Evolutionary conservation across 2,329 filamentous ascomycete species (phyloP).

Genomic region (Diaporthe humulicola): DNA sequence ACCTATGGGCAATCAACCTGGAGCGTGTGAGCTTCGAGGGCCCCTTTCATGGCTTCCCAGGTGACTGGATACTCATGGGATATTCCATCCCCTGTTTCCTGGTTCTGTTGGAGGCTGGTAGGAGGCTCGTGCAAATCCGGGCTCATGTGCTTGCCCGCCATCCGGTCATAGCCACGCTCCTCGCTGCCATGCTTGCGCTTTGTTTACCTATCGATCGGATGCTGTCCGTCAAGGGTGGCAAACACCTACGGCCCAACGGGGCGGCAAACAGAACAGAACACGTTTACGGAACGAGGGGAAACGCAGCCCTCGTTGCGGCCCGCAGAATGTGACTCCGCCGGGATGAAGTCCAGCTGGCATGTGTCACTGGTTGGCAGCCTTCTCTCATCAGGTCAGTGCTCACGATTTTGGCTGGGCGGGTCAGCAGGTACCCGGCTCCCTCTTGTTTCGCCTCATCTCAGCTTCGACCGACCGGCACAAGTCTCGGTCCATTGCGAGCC

Average conservation of each 20-base stretch:
- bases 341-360: constrained; percentile 20
- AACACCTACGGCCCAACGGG: background rate
- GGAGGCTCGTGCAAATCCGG: constrained; percentile 16
- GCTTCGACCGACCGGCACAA: constrained; percentile 16
- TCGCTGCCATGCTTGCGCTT: background rate
- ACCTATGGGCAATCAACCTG: constrained; percentile 14
- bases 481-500: constrained; percentile 11
- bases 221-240: background rate
- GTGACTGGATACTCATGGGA: background rate
- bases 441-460: constrained; percentile 23
- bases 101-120: background rate
- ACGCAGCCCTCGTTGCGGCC: constrained; percentile 1
- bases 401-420: constrained; percentile 6
- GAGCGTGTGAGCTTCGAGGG: background rate
- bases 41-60: background rate
- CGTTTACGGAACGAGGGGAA: background rate
- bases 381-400: constrained; percentile 4
- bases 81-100: background rate
- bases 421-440: constrained; percentile 4
- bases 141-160: background rate
- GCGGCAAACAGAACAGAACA: constrained; percentile 21
- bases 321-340: constrained; percentile 12
- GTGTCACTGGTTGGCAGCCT: constrained; percentile 24
- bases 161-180: background rate
- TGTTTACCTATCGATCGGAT: background rate